Conservation (phyloP, 2,329 filamentous ascomycete genomes). For the Xylaria sp. region DNA sequence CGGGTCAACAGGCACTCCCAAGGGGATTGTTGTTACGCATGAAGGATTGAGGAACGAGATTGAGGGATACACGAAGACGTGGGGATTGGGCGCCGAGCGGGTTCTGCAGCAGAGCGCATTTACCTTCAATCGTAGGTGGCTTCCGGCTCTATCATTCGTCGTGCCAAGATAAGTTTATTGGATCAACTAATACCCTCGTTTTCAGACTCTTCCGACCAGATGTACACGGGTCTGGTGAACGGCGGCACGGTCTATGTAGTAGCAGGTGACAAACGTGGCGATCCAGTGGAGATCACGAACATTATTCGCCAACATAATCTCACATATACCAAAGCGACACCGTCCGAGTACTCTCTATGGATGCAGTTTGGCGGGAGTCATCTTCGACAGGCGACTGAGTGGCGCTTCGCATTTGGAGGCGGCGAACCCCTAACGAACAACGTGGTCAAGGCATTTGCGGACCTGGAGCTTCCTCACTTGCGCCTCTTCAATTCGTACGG, state of each 20-base stretch:
- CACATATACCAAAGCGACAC: slow-evolving; percentile 45
- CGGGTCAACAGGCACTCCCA: slow-evolving; percentile 39
- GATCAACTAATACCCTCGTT: too few species aligned
- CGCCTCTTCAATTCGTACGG: slow-evolving; percentile 29
- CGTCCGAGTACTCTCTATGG: slow-evolving; percentile 45
- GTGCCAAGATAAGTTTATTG: too few species aligned
- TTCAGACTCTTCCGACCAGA: slow-evolving; percentile 45
- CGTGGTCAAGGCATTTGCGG: slow-evolving; percentile 15
- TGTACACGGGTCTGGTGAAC: slow-evolving; percentile 27
- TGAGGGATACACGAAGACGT: slow-evolving; percentile 30
- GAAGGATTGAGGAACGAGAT: slow-evolving; percentile 38
- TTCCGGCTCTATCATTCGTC: too few species aligned
- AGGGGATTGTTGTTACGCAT: slow-evolving; percentile 43
- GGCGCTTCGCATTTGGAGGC: slow-evolving; percentile 42
- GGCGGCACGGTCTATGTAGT: slow-evolving; percentile 48
- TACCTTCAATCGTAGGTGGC: slow-evolving; percentile 51
- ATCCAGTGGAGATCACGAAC: slow-evolving; percentile 42
- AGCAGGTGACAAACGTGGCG: slow-evolving; percentile 38
- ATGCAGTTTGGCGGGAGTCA: slow-evolving; percentile 24
- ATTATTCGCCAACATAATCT: slow-evolving; percentile 43
- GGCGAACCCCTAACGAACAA: slow-evolving; percentile 38
- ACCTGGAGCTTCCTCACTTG: slow-evolving; percentile 19
- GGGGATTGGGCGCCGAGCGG: slow-evolving; percentile 30
- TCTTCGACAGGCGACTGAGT: slow-evolving; percentile 27
- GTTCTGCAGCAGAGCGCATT: slow-evolving; percentile 48